Conservation (phyloP, 441 rosid genomes). For the Erodium chrysanthum region DNA sequence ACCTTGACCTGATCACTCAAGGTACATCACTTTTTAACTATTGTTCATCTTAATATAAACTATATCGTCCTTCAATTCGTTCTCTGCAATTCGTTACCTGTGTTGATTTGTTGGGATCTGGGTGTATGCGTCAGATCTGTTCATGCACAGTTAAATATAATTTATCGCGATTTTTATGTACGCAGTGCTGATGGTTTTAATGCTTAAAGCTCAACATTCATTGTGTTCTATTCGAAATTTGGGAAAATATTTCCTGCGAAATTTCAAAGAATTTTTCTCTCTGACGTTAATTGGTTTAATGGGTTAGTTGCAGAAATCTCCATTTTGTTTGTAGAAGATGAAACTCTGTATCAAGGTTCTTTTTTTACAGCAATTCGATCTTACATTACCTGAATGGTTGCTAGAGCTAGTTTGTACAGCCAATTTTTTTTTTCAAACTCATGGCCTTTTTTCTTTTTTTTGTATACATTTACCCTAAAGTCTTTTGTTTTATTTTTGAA, state of each 20-base stretch:
- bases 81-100: conserved; percentile 7
- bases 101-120: background rate
- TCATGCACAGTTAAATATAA: background rate
- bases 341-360: background rate
- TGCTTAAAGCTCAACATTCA: background rate
- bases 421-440: too few relatives aligned
- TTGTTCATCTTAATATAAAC: background rate
- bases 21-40: background rate
- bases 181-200: background rate
- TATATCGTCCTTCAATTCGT: background rate
- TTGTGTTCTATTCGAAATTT: background rate
- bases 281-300: background rate
- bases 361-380: background rate
- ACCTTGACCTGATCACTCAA: conserved; percentile 1
- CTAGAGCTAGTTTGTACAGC: background rate
- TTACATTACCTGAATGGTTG: background rate
- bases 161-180: background rate
- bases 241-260: background rate
- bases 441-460: background rate
- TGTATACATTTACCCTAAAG: background rate
- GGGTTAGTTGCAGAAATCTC: background rate
- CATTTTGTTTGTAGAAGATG: background rate
- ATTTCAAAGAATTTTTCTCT: background rate
- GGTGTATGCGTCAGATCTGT: conserved; percentile 11
- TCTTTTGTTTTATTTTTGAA: background rate